Evolutionary conservation across 805 yeast species (phyloP).

Genomic region (Sporopachydermia lactativora): DNA sequence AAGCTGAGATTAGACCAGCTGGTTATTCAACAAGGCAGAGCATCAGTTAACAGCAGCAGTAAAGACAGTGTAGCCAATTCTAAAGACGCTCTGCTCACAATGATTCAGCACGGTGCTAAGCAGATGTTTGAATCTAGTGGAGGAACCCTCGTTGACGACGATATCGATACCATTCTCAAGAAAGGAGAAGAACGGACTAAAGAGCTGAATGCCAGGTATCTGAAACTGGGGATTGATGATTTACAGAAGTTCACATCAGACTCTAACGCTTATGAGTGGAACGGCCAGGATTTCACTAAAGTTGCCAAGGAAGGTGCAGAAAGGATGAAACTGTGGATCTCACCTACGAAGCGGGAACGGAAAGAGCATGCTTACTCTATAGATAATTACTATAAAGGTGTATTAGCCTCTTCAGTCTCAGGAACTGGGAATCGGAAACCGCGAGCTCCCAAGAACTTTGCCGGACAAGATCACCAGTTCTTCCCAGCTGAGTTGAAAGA

Average conservation of each 20-base stretch:
- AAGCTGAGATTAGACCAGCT: conserved; percentile 84
- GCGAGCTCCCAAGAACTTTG: conserved; percentile 49
- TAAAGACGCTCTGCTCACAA: conserved; percentile 78
- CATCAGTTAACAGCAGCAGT: conserved; percentile 28
- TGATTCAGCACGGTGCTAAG: conserved; percentile 97
- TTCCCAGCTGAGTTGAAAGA: conserved; percentile 39
- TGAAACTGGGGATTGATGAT: conserved; percentile 82
- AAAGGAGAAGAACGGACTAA: conserved; percentile 77
- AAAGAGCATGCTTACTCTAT: conserved; percentile 68
- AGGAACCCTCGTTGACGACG: conserved; percentile 22
- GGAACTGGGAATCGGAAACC: conserved; percentile 30
- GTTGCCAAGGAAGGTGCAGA: conserved; percentile 22
- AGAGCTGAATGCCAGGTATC: conserved; percentile 65
- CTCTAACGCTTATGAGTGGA: conserved; percentile 91
- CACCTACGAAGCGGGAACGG: conserved; percentile 62
- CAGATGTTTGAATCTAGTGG: conserved; percentile 53
- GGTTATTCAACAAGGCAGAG: conserved; percentile 87
- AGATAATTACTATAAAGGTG: conserved; percentile 65
- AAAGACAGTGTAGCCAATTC: conserved; percentile 18
- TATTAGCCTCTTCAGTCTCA: conserved; percentile 27
- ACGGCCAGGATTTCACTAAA: conserved; percentile 41
- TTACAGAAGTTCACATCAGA: conserved; percentile 83
- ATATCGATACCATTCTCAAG: conserved; percentile 70
- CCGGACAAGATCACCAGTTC: conserved; percentile 63
- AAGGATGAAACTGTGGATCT: conserved; percentile 42